Evolutionary conservation across 2,329 filamentous ascomycete species (phyloP), one percentile per base, ranked within the genome.

Genomic region (Calonectria pseudoreteaudii): DNA sequence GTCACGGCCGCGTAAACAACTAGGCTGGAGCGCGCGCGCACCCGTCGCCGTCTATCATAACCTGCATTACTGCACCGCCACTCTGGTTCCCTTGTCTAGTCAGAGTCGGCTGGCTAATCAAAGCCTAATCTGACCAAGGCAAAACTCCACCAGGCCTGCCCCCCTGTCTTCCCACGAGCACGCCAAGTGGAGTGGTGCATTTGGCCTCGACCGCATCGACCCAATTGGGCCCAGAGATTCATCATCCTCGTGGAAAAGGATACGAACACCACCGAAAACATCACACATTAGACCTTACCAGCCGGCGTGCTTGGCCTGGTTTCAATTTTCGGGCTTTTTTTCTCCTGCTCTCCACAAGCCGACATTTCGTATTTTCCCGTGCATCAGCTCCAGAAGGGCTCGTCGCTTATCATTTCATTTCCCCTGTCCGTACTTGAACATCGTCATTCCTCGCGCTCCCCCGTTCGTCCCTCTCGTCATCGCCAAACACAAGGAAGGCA

Each of bases 191-290:
- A 68, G 47, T 41, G 34, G 38, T n/a, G 30, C 65, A 30, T 34
- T 16, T 44, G 34, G 47, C 65, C 44, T 67, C 64, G 70, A 56
- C 70, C 70, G 65, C 70, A 50, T 65, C 65, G 36, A 36, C 65
- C 70, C 65, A 72, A 68, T 68, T 68, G 56, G 44, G 70, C 64
- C 62, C 50, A 20, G 26, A 72, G 44, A 67, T 62, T 60, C 65
- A 44, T 49, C 60, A 68, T 44, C 56, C 52, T 44, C 53, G 53
- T 68, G 18, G 64, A 23, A 23, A 23, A 67, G 64, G 53, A 68
- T 68, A 67, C 64, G 53, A 68, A 68, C 53, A 56, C 60, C 60
- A 65, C 44, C 44, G n/a, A 47, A 47, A 30, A 31, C 60, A 41
- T 62, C 36, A 23, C 56, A n/a, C 56, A 13, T 62, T 36, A 34